Conservation (phyloP, 108 stramenopile genomes). For the Pseudonitzschia pungens region DNA sequence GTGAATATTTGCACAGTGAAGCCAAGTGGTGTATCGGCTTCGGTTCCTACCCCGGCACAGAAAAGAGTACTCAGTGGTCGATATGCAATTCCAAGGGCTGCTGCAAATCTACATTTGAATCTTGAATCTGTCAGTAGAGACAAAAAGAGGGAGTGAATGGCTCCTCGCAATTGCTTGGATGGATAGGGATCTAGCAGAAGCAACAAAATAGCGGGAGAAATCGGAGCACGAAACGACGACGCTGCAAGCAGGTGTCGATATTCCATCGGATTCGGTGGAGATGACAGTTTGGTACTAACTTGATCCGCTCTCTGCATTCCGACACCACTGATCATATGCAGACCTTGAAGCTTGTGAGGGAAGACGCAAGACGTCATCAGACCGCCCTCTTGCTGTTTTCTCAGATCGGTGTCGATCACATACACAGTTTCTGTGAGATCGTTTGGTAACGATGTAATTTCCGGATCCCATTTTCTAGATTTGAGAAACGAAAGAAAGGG, state of each 20-base stretch:
- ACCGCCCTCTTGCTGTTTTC: slow-evolving; percentile 82
- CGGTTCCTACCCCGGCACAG: slow-evolving; percentile 89
- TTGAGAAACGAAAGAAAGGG: slow-evolving; percentile 52
- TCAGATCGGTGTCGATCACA: slow-evolving; percentile 82
- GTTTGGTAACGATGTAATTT: slow-evolving; percentile 19
- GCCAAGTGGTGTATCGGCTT: slow-evolving; percentile 79
- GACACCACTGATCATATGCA: slow-evolving; percentile 75
- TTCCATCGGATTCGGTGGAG: slow-evolving; percentile 56
- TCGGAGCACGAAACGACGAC: slow-evolving; percentile 76
- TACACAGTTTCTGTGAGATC: slow-evolving; percentile 48
- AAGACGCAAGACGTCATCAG: slow-evolving; percentile 56
- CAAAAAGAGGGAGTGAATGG: slow-evolving; percentile 73
- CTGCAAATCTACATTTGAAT: slow-evolving; percentile 85
- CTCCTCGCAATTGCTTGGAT: slow-evolving; percentile 76
- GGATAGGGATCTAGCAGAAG: slow-evolving; percentile 88
- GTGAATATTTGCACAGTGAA: slow-evolving; percentile 93
- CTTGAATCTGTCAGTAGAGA: slow-evolving; percentile 77
- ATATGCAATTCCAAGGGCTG: slow-evolving; percentile 83
- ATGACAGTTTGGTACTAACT: slow-evolving; percentile 21
- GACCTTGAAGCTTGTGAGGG: slow-evolving; percentile 73
- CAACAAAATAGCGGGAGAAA: slow-evolving; percentile 67
- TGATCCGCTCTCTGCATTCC: slow-evolving; percentile 45
- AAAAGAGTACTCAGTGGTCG: slow-evolving; percentile 80
- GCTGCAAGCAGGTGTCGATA: slow-evolving; percentile 62
- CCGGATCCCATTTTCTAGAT: slow-evolving; percentile 21